A percentile compares a stretch with the other conserved stretches of the same genome.
phyloP scores from a whole-genome alignment of 2,329 filamentous ascomycete species.

The Clonostachys rosea region DNA sequence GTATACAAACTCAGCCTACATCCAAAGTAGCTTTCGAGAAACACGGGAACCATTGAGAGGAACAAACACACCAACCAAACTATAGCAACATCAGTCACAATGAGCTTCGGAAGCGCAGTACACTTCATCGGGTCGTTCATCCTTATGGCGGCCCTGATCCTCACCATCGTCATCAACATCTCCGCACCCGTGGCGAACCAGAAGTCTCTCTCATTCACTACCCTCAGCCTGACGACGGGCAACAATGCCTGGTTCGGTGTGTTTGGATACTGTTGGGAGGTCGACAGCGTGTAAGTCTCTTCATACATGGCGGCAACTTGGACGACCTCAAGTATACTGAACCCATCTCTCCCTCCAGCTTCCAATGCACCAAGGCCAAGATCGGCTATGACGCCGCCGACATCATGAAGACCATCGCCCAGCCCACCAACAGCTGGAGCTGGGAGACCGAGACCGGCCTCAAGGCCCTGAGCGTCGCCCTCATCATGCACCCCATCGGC shows the following conservation, averaged over 20 bases:
- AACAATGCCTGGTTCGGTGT: constrained; percentile 48
- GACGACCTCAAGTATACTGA: too few relatives aligned
- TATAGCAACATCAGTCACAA: constrained; percentile 16
- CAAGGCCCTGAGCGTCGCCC: constrained; percentile 47
- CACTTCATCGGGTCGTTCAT: constrained; percentile 55
- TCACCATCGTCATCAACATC: constrained; percentile 54
- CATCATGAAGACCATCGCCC: constrained; percentile 31
- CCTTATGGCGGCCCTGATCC: constrained; percentile 47
- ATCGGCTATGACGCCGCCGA: constrained; percentile 53
- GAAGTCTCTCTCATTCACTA: constrained; percentile 46
- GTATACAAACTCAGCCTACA: too few relatives aligned
- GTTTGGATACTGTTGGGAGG: constrained; percentile 51
- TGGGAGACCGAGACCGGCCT: constrained; percentile 26
- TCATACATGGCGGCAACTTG: background rate
- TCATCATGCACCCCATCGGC: constrained; percentile 60
- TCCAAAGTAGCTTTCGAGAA: too few relatives aligned
- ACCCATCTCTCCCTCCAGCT: background rate
- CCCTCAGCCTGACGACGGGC: constrained; percentile 37
- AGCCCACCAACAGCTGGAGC: constrained; percentile 31
- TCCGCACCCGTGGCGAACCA: constrained; percentile 51
- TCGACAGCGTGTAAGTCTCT: constrained; percentile 2
- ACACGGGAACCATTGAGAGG: too few relatives aligned
- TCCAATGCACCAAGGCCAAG: constrained; percentile 29
- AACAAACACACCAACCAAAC: too few relatives aligned
- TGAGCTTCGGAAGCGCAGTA: constrained; percentile 43